These are phyloP conservation scores for Triglochin maritima DNA, from an alignment of 106 monocot genomes.

Conservation along the genomic window DNA sequence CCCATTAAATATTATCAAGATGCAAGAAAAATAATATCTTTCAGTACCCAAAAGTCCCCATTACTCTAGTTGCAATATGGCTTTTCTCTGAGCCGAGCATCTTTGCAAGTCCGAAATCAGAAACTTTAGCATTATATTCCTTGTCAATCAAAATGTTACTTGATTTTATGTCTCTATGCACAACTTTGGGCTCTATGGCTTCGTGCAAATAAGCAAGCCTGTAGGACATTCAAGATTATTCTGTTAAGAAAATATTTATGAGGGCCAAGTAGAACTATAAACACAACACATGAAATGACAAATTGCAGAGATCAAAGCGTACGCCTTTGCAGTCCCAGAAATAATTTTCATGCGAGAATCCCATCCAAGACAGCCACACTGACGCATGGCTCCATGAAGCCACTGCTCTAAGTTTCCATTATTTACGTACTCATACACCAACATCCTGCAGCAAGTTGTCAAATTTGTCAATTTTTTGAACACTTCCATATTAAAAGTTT, in stretches of 20 bases:
- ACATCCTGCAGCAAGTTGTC: constrained; percentile 34
- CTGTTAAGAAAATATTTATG: no score
- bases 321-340: constrained; percentile 89
- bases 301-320: neutral
- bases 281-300: no score
- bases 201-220: constrained; percentile 26
- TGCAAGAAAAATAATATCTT: no score
- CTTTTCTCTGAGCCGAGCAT: constrained; percentile 17
- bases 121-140: constrained; percentile 26
- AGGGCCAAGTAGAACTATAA: no score
- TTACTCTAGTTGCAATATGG: constrained; percentile 25
- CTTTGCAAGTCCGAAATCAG: constrained; percentile 29
- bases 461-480: neutral
- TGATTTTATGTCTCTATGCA: constrained; percentile 22
- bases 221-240: neutral
- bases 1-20: neutral
- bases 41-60: constrained; percentile 25
- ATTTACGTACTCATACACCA: constrained; percentile 87
- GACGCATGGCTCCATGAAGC: constrained; percentile 85
- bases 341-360: constrained; percentile 71
- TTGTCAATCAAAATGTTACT: constrained; percentile 26
- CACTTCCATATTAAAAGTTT: neutral
- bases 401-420: constrained; percentile 94
- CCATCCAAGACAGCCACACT: constrained; percentile 64
- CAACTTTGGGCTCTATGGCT: constrained; percentile 24